Conservation (phyloP, 2,329 filamentous ascomycete genomes). For the Pseudocercospora vitis region DNA sequence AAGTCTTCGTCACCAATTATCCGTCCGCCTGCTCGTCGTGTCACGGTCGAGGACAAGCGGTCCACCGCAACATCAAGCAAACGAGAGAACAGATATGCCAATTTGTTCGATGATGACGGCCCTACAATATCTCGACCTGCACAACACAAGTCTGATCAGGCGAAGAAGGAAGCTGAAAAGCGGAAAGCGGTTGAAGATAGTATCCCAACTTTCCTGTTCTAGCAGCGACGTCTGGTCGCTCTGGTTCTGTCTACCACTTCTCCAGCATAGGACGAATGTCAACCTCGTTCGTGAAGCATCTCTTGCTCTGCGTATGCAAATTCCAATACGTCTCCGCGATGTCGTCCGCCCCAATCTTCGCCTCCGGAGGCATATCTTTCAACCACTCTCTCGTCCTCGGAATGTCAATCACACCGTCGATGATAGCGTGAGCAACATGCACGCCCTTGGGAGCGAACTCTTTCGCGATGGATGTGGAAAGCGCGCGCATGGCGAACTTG, state of each 20-base stretch:
- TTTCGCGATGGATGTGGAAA: conserved; percentile 72
- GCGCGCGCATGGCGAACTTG: conserved; percentile 75
- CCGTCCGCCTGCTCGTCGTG: not conserved
- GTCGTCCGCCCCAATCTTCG: conserved; percentile 75
- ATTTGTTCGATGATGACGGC: not conserved
- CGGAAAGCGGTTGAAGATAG: conserved; percentile 32
- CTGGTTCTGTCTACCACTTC: conserved; percentile 64
- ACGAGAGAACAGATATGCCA: not conserved
- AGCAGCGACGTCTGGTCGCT: conserved; percentile 12
- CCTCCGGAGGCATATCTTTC: conserved; percentile 57
- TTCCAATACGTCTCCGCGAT: conserved; percentile 88
- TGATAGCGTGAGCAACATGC: conserved; percentile 76
- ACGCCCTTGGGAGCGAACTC: conserved; percentile 84
- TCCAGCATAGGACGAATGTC: conserved; percentile 79
- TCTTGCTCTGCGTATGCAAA: conserved; percentile 75
- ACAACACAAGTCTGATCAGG: conserved; percentile 31
- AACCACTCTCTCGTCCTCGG: conserved; percentile 65
- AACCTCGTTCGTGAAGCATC: conserved; percentile 77
- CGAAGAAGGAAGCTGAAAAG: conserved; percentile 25
- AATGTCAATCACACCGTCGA: conserved; percentile 80
- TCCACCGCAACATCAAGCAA: not conserved
- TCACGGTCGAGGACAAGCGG: conserved; percentile 4
- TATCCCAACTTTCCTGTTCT: conserved; percentile 50
- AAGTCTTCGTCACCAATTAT: not conserved
- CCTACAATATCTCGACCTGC: not conserved